Conservation (phyloP, 2,329 filamentous ascomycete species). For the Coniochaeta hoffmannii region DNA sequence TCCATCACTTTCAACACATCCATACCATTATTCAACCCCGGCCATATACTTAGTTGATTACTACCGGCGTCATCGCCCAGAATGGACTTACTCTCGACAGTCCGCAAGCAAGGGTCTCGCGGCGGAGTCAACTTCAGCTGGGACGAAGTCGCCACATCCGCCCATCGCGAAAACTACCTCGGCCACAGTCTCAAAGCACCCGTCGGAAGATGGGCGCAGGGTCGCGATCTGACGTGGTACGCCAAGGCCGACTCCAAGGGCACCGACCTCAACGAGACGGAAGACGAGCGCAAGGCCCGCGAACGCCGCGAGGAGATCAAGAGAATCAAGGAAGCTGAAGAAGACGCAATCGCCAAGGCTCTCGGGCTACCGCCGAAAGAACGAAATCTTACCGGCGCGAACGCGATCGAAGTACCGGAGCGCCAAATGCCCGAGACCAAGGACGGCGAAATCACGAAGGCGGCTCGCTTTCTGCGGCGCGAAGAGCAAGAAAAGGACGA, state of each 20-base stretch:
- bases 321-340: constrained; percentile 82
- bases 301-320: constrained; percentile 71
- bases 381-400: constrained; percentile 52
- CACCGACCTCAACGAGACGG: constrained; percentile 46
- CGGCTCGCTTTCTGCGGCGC: constrained; percentile 1
- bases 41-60: background rate
- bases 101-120: constrained; percentile 84
- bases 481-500: constrained; percentile 9
- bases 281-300: constrained; percentile 49
- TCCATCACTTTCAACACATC: background rate
- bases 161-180: constrained; percentile 82
- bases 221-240: constrained; percentile 60
- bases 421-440: constrained; percentile 26
- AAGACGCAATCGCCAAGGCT: constrained; percentile 79
- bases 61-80: background rate
- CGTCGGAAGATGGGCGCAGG: constrained; percentile 86
- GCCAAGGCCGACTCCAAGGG: constrained; percentile 44
- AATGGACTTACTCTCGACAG: constrained; percentile 91
- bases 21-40: background rate
- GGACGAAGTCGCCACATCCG: constrained; percentile 83
- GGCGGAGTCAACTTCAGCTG: constrained; percentile 95
- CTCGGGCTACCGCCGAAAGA: constrained; percentile 69
- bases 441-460: constrained; percentile 16
- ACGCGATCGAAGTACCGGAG: constrained; percentile 57
- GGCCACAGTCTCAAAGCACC: constrained; percentile 89